Evolutionary conservation across 2,329 filamentous ascomycete genomes (phyloP).

Genomic region (Aureobasidium sp.): DNA sequence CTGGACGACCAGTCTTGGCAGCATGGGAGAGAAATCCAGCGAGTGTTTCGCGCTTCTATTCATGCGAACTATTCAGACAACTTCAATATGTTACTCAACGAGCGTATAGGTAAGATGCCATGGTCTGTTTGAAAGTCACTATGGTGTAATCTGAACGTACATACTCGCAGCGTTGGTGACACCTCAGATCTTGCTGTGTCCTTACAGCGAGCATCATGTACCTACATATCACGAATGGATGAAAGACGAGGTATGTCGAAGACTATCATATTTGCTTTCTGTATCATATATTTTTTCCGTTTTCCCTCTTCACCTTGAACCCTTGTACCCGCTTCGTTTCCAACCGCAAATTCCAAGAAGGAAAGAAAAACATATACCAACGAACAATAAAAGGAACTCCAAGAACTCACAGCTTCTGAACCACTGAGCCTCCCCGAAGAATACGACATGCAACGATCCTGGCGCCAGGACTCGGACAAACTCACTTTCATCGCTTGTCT

Average conservation of each 20-base stretch:
- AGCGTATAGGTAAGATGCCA: slow-evolving; percentile 27
- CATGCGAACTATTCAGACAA: not conserved
- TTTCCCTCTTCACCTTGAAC: not conserved
- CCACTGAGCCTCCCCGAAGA: slow-evolving; percentile 72
- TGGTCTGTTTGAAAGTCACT: not conserved
- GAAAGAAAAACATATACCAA: not conserved
- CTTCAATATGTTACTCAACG: slow-evolving; percentile 34
- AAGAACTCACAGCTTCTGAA: slow-evolving; percentile 79
- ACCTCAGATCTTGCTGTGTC: slow-evolving; percentile 63
- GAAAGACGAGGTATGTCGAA: slow-evolving; percentile 58
- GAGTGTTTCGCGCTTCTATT: not conserved
- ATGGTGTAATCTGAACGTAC: not conserved
- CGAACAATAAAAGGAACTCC: slow-evolving; percentile 52
- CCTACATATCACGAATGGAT: slow-evolving; percentile 83
- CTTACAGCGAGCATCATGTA: slow-evolving; percentile 77
- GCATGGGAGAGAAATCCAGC: not conserved
- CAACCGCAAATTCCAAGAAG: not conserved
- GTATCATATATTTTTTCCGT: not conserved
- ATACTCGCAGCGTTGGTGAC: slow-evolving; percentile 56
- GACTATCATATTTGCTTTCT: not conserved
- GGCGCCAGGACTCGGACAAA: slow-evolving; percentile 76
- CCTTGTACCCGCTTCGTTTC: not conserved
- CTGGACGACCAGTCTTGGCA: not conserved
- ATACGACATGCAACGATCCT: slow-evolving; percentile 82
- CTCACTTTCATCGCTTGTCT: slow-evolving; percentile 82